Evolutionary conservation across 805 yeast species (phyloP).

Genomic region (Yamadazyma sp.): DNA sequence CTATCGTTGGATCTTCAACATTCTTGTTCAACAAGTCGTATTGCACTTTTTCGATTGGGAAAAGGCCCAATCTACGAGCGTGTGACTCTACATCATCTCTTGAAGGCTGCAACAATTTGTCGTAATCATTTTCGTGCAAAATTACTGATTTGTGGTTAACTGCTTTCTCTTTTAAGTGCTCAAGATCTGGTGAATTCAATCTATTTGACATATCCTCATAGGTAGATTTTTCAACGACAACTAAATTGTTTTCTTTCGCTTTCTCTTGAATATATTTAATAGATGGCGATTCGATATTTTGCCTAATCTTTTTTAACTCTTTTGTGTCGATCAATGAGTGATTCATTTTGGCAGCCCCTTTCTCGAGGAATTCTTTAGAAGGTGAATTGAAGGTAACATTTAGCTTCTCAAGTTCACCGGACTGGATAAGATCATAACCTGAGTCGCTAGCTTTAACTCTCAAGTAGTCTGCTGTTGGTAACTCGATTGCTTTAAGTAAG

Average conservation of each 20-base stretch:
- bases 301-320: slow-evolving; percentile 1
- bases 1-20: slow-evolving; percentile 19
- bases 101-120: slow-evolving; percentile 10
- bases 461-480: not conserved
- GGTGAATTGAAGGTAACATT: slow-evolving; percentile 16
- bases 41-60: slow-evolving; percentile 4
- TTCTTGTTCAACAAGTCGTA: slow-evolving; percentile 7
- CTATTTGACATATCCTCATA: slow-evolving; percentile 2
- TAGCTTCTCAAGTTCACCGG: slow-evolving; percentile 7
- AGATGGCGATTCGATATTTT: slow-evolving; percentile 17
- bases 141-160: slow-evolving; percentile 11
- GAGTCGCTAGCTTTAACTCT: slow-evolving; percentile 9
- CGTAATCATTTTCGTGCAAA: slow-evolving; percentile 11
- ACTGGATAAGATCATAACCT: slow-evolving; percentile 11
- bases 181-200: slow-evolving; percentile 11
- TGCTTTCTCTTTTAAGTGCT: slow-evolving; percentile 19
- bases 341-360: slow-evolving; percentile 3
- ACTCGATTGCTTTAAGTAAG: slow-evolving; percentile 8
- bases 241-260: slow-evolving; percentile 13
- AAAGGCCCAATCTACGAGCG: slow-evolving; percentile 11
- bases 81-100: slow-evolving; percentile 15
- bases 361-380: slow-evolving; percentile 18
- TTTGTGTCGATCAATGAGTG: slow-evolving; percentile 1
- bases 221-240: slow-evolving; percentile 8
- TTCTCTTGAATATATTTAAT: slow-evolving; percentile 20